Conservation (phyloP, 2,329 filamentous ascomycete genomes). For the Fusarium duplospermum region DNA sequence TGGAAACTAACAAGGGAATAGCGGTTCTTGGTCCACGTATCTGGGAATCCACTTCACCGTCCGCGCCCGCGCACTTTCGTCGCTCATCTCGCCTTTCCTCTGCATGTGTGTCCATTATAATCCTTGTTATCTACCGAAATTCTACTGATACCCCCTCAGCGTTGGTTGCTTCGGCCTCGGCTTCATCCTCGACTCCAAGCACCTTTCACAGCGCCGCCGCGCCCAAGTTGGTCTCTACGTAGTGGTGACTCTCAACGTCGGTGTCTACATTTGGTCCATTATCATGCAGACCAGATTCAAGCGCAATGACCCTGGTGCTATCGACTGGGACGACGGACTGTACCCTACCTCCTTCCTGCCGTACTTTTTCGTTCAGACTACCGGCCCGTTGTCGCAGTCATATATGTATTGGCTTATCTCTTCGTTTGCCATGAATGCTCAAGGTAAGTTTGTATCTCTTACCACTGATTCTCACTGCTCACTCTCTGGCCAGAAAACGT, state of each 20-base stretch:
- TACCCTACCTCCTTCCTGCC: conserved; percentile 58
- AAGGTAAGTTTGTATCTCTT: neutral
- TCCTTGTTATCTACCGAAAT: neutral
- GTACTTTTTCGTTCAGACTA: conserved; percentile 59
- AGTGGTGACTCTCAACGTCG: conserved; percentile 58
- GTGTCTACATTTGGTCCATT: conserved; percentile 63
- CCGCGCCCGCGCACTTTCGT: conserved; percentile 32
- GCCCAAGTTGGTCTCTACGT: conserved; percentile 58
- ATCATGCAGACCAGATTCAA: conserved; percentile 58
- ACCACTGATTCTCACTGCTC: too few species aligned
- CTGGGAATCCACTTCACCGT: conserved; percentile 6
- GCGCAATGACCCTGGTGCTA: conserved; percentile 52
- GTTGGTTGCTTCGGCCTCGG: conserved; percentile 61
- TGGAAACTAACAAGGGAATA: neutral
- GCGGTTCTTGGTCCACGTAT: conserved; percentile 13
- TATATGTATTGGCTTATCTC: conserved; percentile 59
- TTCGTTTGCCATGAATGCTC: conserved; percentile 46
- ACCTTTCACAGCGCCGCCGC: conserved; percentile 55
- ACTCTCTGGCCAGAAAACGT: conserved; percentile 46
- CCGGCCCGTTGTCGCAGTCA: conserved; percentile 55
- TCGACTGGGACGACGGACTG: conserved; percentile 58
- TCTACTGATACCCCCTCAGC: conserved; percentile 25
- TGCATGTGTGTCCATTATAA: conserved; percentile 53
- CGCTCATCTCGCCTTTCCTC: conserved; percentile 54
- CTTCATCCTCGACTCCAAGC: conserved; percentile 56